A percentile compares a stretch with the other conserved stretches of the same genome.
phyloP scores from a whole-genome alignment of 176 grass and related monocot species.

The Metroxylon sagu region DNA sequence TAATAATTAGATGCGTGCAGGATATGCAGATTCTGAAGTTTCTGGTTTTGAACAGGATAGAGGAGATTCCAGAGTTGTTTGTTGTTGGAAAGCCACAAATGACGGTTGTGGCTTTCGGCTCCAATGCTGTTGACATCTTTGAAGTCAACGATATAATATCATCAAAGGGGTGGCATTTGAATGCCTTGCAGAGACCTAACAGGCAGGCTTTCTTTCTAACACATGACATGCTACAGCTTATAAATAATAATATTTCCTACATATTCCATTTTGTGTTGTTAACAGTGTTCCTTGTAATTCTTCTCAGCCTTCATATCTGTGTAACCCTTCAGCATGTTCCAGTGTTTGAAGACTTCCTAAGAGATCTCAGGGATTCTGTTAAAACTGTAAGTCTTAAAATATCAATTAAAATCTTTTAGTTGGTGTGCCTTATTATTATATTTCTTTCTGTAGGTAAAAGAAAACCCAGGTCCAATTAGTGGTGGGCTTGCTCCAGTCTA shows the following conservation, averaged over 20 bases:
- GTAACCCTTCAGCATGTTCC: constrained; percentile 76
- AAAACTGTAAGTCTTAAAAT: constrained; percentile 52
- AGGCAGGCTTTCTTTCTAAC: constrained; percentile 12
- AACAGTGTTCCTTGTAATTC: constrained; percentile 2
- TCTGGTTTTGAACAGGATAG: constrained; percentile 39
- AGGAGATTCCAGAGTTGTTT: constrained; percentile 67
- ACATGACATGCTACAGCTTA: background rate
- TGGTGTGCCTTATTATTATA: background rate
- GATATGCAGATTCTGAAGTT: background rate
- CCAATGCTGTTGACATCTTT: constrained; percentile 69
- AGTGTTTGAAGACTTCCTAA: constrained; percentile 47
- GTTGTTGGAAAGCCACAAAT: constrained; percentile 84
- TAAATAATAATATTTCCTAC: no score
- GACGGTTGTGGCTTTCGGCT: constrained; percentile 80
- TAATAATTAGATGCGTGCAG: constrained; percentile 1
- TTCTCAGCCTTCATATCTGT: constrained; percentile 79
- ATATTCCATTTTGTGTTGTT: no score
- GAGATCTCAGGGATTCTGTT: constrained; percentile 60
- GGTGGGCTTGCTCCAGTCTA: constrained; percentile 82
- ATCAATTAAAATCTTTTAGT: background rate
- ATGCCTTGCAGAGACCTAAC: constrained; percentile 68
- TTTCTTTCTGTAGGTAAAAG: constrained; percentile 50
- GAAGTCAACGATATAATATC: constrained; percentile 98
- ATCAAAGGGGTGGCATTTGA: constrained; percentile 93
- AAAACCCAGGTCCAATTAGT: constrained; percentile 74